These are phyloP conservation scores for Paxillus rubicundulus DNA, from an alignment of 768 basidiomycete genomes.

Conservation along the genomic window DNA sequence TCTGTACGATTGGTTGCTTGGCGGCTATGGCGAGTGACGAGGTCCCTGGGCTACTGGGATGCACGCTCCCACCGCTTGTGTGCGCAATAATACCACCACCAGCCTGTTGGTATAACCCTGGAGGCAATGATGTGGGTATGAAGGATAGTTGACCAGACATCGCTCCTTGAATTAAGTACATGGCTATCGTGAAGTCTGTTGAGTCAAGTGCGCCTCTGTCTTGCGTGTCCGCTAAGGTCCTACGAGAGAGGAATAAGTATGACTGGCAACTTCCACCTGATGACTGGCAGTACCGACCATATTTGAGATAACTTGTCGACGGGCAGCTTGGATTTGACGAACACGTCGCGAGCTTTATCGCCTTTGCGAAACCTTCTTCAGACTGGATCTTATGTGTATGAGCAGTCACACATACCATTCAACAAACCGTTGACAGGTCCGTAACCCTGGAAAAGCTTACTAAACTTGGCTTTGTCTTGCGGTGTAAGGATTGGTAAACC, in stretches of 20 bases:
- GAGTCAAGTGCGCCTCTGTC: constrained; percentile 85
- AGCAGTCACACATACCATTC: constrained; percentile 51
- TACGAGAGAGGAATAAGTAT: constrained; percentile 31
- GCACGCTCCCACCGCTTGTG: constrained; percentile 56
- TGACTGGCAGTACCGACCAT: constrained; percentile 55
- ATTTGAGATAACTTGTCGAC: constrained; percentile 89
- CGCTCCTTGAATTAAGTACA: constrained; percentile 92
- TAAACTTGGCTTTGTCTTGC: constrained; percentile 84
- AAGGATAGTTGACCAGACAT: constrained; percentile 77
- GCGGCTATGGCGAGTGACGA: constrained; percentile 43
- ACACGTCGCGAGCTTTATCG: constrained; percentile 86
- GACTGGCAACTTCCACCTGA: neutral
- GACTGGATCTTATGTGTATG: neutral
- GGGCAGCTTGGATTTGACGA: constrained; percentile 85
- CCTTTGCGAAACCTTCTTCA: constrained; percentile 41
- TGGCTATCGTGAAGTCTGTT: constrained; percentile 90
- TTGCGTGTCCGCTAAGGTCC: constrained; percentile 95
- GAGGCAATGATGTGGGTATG: constrained; percentile 74
- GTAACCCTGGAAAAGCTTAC: constrained; percentile 68
- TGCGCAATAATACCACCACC: constrained; percentile 46
- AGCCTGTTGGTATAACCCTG: constrained; percentile 84
- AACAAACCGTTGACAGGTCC: constrained; percentile 77
- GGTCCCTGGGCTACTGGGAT: constrained; percentile 59
- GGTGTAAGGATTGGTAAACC: constrained; percentile 66
- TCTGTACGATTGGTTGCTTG: constrained; percentile 63